A percentile compares a stretch with the other conserved stretches of the same genome.
Evolutionary conservation across 495 filamentous ascomycete species (phyloP).

Genomic region (Amniculicola lignicola): DNA sequence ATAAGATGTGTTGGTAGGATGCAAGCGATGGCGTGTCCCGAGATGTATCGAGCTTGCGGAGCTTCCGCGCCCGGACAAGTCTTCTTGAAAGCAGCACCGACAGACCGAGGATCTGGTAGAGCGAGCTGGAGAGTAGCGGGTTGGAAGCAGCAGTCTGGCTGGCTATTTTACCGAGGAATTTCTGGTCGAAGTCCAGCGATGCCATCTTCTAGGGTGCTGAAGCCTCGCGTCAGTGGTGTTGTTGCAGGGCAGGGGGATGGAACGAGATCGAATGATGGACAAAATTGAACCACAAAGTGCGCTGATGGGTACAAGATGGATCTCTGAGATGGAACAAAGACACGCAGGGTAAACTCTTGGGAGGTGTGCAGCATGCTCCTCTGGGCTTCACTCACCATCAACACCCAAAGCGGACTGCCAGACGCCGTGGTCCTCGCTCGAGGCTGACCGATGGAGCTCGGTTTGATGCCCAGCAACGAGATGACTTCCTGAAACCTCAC

Average conservation of each 20-base stretch:
- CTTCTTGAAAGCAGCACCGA: constrained; percentile 85
- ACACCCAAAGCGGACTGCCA: constrained; percentile 9
- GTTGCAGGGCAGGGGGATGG: neutral
- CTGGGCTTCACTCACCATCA: constrained; percentile 31
- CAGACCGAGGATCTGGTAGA: constrained; percentile 88
- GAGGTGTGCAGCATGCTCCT: no score
- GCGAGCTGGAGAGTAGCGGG: constrained; percentile 69
- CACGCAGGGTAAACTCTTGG: no score
- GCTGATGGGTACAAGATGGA: no score
- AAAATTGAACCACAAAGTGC: no score
- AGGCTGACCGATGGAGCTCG: constrained; percentile 10
- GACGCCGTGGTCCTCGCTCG: constrained; percentile 1
- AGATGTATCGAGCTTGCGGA: constrained; percentile 77
- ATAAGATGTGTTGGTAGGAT: constrained; percentile 88
- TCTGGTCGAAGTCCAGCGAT: constrained; percentile 93
- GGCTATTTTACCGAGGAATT: constrained; percentile 85
- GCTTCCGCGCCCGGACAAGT: constrained; percentile 74
- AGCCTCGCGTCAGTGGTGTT: constrained; percentile 8
- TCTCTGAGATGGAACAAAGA: no score
- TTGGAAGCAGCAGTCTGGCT: constrained; percentile 67
- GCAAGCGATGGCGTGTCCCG: constrained; percentile 77
- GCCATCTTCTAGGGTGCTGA: constrained; percentile 60
- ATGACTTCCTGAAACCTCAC: constrained; percentile 26
- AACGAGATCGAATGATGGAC: no score
- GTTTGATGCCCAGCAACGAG: constrained; percentile 11